Evolutionary conservation across 2,329 filamentous ascomycete species (phyloP).

Genomic region (Ascochyta lentis): DNA sequence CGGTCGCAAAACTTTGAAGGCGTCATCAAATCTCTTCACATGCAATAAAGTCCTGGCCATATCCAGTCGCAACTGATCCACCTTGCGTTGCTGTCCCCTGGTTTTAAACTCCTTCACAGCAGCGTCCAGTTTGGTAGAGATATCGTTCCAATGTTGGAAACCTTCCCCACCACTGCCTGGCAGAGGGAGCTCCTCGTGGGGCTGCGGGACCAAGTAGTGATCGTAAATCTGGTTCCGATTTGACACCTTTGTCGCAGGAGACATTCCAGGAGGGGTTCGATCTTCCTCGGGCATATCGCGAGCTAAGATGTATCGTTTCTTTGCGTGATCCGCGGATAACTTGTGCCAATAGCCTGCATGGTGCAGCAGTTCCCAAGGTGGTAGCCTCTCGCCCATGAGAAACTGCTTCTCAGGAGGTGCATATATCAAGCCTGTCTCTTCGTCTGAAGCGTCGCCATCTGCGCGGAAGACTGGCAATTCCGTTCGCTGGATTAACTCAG

Average conservation of each 20-base stretch:
- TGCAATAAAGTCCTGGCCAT: slow-evolving; percentile 62
- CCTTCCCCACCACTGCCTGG: slow-evolving; percentile 48
- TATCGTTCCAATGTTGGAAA: slow-evolving; percentile 60
- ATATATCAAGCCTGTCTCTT: slow-evolving; percentile 49
- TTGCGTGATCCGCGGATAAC: slow-evolving; percentile 60
- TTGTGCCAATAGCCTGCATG: slow-evolving; percentile 69
- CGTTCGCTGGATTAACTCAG: slow-evolving; percentile 62
- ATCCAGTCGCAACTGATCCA: slow-evolving; percentile 62
- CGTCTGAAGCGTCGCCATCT: slow-evolving; percentile 29
- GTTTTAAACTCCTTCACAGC: slow-evolving; percentile 60
- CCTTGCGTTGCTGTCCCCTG: slow-evolving; percentile 60
- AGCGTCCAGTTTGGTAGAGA: slow-evolving; percentile 56
- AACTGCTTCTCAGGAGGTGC: slow-evolving; percentile 60
- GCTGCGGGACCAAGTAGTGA: slow-evolving; percentile 65
- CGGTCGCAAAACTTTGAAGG: slow-evolving; percentile 58
- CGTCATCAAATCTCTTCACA: slow-evolving; percentile 58
- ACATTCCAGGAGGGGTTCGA: slow-evolving; percentile 61
- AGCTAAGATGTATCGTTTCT: slow-evolving; percentile 58
- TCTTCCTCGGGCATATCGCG: slow-evolving; percentile 66
- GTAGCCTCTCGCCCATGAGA: slow-evolving; percentile 56
- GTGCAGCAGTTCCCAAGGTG: slow-evolving; percentile 66
- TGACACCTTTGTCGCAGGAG: slow-evolving; percentile 62
- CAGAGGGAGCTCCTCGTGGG: slow-evolving; percentile 61
- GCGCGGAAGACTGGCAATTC: slow-evolving; percentile 54
- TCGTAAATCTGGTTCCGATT: slow-evolving; percentile 63